Conservation (phyloP, 257 asterid species). For the Solanum neorickii region DNA sequence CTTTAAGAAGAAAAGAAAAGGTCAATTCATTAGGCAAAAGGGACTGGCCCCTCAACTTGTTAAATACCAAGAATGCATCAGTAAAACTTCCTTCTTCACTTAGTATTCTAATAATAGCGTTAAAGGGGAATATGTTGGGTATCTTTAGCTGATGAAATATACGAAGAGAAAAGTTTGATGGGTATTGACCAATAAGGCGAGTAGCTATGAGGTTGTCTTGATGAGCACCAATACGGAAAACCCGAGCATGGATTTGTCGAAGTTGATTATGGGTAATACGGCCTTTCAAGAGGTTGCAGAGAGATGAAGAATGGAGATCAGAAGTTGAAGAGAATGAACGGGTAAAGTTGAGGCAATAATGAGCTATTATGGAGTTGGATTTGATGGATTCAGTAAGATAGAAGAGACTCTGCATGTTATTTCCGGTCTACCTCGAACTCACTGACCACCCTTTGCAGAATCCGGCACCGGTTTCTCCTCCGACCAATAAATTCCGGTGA, state of each 20-base stretch:
- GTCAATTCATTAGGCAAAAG: conserved; percentile 53
- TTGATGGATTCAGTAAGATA: neutral
- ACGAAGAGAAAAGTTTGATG: conserved; percentile 29
- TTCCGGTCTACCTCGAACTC: conserved; percentile 21
- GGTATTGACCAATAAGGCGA: conserved; percentile 73
- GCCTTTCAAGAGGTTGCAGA: conserved; percentile 49
- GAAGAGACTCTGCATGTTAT: neutral
- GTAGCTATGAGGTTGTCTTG: conserved; percentile 64
- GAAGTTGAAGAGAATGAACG: conserved; percentile 5
- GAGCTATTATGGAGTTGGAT: neutral
- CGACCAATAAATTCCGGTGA: conserved; percentile 55
- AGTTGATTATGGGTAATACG: conserved; percentile 35
- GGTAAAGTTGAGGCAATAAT: neutral
- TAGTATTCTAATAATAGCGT: conserved; percentile 57
- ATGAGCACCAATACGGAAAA: conserved; percentile 38
- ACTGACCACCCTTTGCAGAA: neutral
- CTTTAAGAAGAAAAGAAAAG: conserved; percentile 58
- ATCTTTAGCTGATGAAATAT: conserved; percentile 21
- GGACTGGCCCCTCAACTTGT: conserved; percentile 9
- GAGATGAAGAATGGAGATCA: conserved; percentile 4
- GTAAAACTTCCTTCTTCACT: conserved; percentile 42
- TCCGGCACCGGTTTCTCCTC: conserved; percentile 49
- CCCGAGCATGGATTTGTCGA: conserved; percentile 63
- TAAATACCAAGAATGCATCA: conserved; percentile 26
- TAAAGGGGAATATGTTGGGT: conserved; percentile 60